Evolutionary conservation across 2,329 filamentous ascomycete species (phyloP).

Genomic region (Meredithiella fracta): DNA sequence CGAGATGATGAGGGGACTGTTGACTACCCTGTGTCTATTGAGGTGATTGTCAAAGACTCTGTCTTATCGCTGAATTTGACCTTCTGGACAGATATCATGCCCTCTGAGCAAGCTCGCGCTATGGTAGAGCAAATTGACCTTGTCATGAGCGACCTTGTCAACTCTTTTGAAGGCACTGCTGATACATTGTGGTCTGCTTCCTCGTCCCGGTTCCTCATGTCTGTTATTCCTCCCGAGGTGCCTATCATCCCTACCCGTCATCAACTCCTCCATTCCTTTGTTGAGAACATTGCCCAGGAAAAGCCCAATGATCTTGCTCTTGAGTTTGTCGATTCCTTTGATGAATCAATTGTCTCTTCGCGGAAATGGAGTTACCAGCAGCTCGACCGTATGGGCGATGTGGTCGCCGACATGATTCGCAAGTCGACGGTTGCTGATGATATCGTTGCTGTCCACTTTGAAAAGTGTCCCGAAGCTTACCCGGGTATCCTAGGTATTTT

Average conservation of each 20-base stretch:
- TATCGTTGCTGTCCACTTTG: conserved; percentile 63
- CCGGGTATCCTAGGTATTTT: conserved; percentile 68
- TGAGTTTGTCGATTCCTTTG: conserved; percentile 51
- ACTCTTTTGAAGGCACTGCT: conserved; percentile 27
- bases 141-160: conserved; percentile 42
- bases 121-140: conserved; percentile 58
- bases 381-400: conserved; percentile 54
- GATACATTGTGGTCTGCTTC: conserved; percentile 22
- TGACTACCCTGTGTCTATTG: conserved; percentile 68
- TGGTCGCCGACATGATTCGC: conserved; percentile 49
- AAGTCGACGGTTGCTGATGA: conserved; percentile 34
- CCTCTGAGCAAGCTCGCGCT: conserved; percentile 47
- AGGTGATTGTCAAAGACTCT: conserved; percentile 43
- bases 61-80: conserved; percentile 50
- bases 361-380: conserved; percentile 55
- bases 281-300: conserved; percentile 43
- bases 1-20: conserved; percentile 50
- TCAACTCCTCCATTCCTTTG: conserved; percentile 56
- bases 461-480: conserved; percentile 72
- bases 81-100: conserved; percentile 47
- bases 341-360: conserved; percentile 18
- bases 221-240: conserved; percentile 46
- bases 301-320: conserved; percentile 50
- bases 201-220: conserved; percentile 32
- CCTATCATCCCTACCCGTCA: conserved; percentile 40